Base-by-base conservation (phyloP, 352 stramenopile species). In the Globisporangium barbulae region DNA sequence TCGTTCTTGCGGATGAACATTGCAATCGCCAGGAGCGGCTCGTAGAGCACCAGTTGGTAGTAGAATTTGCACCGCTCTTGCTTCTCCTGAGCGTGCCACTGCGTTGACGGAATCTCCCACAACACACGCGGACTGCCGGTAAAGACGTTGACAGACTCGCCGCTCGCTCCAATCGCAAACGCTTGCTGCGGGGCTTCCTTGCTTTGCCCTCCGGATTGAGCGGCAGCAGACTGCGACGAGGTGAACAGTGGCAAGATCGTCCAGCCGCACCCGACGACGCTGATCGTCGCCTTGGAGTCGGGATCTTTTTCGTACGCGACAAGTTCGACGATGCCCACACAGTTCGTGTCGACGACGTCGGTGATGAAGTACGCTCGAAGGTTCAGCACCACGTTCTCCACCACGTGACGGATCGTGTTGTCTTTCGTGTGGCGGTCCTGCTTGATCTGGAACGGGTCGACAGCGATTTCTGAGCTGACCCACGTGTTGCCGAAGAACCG, bases 401-500 rank as follows among this genome's bases (percentile, higher is more conserved):
- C 64, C 4, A 93, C 61, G 47, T 85, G 79, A 2, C 76, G 77
- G 25, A 89, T 30, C 2, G 71, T 74, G 48, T 76, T 79, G 35
- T 80, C 67, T 37, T 79, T 82, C 1, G 70, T 55, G 45, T 82
- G 67, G 17, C 75, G 75, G n/a, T 67, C 65, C 28, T 83, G 75
- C 31, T 81, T 79, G 70, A 90, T 85, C 30, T 78, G 59, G 42
- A 77, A 74, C 0, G 72, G 55, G 31, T 90, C 78, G 30, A 88
- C 59, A 3, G 68, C 64, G 17, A 93, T 65, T 62, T 93, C 84
- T 1, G 84, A 78, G 56, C 77, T 94, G 2, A 86, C 87, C 86
- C 86, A 98, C 41, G 93, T 98, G 42, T 96, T 97, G 3, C 93
- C 93, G 64, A 97, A 98, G 70, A 98, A 98, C 12, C 90, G 79